These are phyloP conservation scores for Collybiopsis confluens DNA, from an alignment of 768 basidiomycete species.

Conservation along the genomic window DNA sequence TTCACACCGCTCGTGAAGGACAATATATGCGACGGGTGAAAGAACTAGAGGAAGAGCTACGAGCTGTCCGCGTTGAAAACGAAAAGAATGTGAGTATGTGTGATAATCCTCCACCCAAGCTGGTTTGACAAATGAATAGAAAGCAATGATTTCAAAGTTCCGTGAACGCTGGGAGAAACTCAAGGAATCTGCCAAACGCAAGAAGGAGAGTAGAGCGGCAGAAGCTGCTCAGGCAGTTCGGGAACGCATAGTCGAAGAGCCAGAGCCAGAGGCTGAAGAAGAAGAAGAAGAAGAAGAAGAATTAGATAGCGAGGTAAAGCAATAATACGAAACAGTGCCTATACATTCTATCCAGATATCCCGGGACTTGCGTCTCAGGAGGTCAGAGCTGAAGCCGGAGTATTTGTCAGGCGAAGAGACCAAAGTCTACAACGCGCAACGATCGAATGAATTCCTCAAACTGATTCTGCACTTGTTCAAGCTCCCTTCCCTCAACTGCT, in stretches of 20 bases:
- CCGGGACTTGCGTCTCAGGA: background rate
- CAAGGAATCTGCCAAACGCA: slow-evolving; percentile 83
- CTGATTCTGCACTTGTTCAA: slow-evolving; percentile 34
- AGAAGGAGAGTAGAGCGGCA: slow-evolving; percentile 69
- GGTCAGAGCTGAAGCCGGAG: too few species aligned
- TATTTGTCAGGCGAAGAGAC: slow-evolving; percentile 55
- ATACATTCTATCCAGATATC: too few species aligned
- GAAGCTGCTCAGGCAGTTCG: slow-evolving; percentile 43
- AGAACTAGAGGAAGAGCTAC: slow-evolving; percentile 79
- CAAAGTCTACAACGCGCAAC: slow-evolving; percentile 63
- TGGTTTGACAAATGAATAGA: slow-evolving; percentile 48
- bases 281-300: too few species aligned
- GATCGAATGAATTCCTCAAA: slow-evolving; percentile 55
- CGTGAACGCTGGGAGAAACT: slow-evolving; percentile 87
- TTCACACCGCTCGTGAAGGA: slow-evolving; percentile 50
- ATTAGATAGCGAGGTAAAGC: background rate
- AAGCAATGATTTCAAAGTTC: slow-evolving; percentile 78
- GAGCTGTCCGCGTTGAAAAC: slow-evolving; percentile 60
- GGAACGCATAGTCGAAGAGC: slow-evolving; percentile 68
- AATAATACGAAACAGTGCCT: too few species aligned
- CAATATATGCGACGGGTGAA: slow-evolving; percentile 61
- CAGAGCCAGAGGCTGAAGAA: slow-evolving; percentile 67
- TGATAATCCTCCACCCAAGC: background rate
- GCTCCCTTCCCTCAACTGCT: slow-evolving; percentile 34
- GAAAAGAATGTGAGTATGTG: slow-evolving; percentile 67